Evolutionary conservation across 176 grass and related monocot genomes (phyloP), one percentile per base, ranked within the genome.

Genomic region (Eragrostis nindensis): DNA sequence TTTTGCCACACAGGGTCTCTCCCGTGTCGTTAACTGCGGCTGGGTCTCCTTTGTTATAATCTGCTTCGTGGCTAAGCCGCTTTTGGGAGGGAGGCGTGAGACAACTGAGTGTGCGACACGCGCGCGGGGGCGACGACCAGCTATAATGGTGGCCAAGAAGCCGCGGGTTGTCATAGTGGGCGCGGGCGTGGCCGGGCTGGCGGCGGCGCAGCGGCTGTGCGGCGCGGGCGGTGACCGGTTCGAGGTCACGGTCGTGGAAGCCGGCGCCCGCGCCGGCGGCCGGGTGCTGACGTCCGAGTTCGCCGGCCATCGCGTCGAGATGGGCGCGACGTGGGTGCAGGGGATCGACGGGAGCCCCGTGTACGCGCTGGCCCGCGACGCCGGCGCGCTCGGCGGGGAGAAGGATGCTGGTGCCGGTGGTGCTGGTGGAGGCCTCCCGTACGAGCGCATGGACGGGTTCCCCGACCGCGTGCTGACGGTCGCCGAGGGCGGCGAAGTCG

Each of bases 391-490:
- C 22, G 40, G 16, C 53, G 30, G 2, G 49, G 27, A 40, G 5
- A 10, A 18, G n/a, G 57, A 15, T 0, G 68, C 21, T 38, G 48
- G 14, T 0, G 17, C 7, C 0, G 70, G 48, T 24, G 38, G 55
- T 30, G 2, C 1, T 0, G 68, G 32, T 36, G 32, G 32, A 36
- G 4, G 32, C 32, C 32, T 64, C 40, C 89, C 86, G 17, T 94
- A 94, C 90, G 95, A 98, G 86, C 88, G 90, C 74, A 94, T 94
- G 95, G 95, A 92, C 56, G 83, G 88, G n/a, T 92, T 91, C 81
- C 92, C 92, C 19, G 64, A 83, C 70, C 81, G 89, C 68, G 85
- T 83, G 42, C 54, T 92, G 53, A 94, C 91, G 0, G 88, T 98
- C 1, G 92, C 87, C 13, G 88, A 98, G 84, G 92, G 92, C 30